These are phyloP conservation scores for Ascochyta koolunga DNA, from an alignment of 2,329 filamentous ascomycete species.

Conservation along the genomic window DNA sequence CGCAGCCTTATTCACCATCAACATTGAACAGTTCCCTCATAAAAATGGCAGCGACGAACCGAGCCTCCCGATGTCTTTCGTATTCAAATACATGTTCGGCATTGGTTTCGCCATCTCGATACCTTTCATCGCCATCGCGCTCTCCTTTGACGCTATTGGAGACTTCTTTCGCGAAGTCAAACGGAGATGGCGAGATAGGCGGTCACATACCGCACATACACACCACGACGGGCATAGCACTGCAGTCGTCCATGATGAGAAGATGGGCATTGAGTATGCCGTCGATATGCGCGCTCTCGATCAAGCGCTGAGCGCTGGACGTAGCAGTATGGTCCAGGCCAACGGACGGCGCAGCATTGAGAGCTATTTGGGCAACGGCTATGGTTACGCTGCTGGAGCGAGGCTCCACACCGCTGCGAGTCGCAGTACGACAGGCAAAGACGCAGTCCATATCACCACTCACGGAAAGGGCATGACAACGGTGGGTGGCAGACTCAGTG, in stretches of 20 bases:
- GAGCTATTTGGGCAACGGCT: conserved; percentile 31
- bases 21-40: conserved; percentile 57
- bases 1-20: conserved; percentile 62
- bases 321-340: conserved; percentile 29
- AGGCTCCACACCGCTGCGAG: conserved; percentile 41
- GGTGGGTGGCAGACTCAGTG: conserved; percentile 23
- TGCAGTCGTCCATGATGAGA: conserved; percentile 16
- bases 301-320: conserved; percentile 33
- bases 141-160: conserved; percentile 52
- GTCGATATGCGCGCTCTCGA: conserved; percentile 37
- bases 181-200: conserved; percentile 23
- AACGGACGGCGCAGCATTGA: conserved; percentile 35
- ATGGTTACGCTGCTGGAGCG: conserved; percentile 19
- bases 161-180: conserved; percentile 40
- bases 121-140: conserved; percentile 55
- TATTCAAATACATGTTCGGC: conserved; percentile 62
- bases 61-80: conserved; percentile 56
- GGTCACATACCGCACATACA: neutral
- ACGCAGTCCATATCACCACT: conserved; percentile 10
- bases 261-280: conserved; percentile 22
- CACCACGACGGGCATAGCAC: conserved; percentile 6
- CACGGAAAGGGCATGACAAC: conserved; percentile 17
- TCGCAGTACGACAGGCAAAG: conserved; percentile 36
- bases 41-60: conserved; percentile 32
- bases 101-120: conserved; percentile 61